Percentiles rank a stretch among this genome's conserved stretches.
These are phyloP conservation scores for Orbilia oligospora DNA, from an alignment of 2,329 filamentous ascomycete genomes.

Conservation along the genomic window DNA sequence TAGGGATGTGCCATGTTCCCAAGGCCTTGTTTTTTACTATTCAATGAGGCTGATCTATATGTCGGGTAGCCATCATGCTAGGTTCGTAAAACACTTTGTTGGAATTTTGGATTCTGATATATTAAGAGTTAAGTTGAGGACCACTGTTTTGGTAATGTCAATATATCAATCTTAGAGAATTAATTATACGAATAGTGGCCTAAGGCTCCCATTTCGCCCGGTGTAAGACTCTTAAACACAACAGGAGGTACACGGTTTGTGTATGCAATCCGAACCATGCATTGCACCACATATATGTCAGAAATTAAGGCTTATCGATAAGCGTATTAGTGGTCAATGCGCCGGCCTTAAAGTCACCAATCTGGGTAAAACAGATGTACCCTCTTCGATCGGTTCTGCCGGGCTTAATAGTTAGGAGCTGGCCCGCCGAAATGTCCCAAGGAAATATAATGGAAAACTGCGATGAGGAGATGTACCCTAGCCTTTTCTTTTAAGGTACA, in stretches of 20 bases:
- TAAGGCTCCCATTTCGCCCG: neutral
- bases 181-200: neutral
- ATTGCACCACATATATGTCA: conserved; percentile 13
- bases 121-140: neutral
- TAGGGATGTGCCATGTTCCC: neutral
- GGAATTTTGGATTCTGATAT: neutral
- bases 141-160: neutral
- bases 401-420: neutral
- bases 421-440: neutral
- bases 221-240: neutral
- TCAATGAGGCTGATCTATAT: neutral
- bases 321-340: neutral
- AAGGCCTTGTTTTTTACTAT: neutral
- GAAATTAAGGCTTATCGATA: conserved; percentile 1
- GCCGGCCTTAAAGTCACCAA: neutral
- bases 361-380: neutral
- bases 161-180: neutral
- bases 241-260: neutral
- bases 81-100: conserved; percentile 1
- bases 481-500: too few relatives aligned
- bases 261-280: neutral
- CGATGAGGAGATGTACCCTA: neutral
- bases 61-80: neutral
- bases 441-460: neutral
- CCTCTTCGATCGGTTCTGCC: neutral